Evolutionary conservation across 176 grass and related monocot species (phyloP).

Genomic region (Cocos nucifera): DNA sequence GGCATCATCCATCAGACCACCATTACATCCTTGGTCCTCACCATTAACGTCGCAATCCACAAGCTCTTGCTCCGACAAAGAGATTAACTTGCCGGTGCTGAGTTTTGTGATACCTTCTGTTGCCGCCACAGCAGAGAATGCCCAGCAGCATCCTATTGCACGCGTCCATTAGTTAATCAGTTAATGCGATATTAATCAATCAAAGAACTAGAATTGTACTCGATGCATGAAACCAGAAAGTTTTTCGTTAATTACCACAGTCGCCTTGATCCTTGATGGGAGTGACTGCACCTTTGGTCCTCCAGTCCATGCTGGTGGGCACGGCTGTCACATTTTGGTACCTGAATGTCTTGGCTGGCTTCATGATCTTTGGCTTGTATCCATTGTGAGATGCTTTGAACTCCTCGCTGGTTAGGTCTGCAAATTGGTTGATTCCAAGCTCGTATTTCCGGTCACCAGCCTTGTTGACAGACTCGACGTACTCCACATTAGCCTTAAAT

Average conservation of each 20-base stretch:
- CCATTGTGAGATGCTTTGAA: no score
- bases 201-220: no score
- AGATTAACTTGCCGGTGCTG: slow-evolving; percentile 2
- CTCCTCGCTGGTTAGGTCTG: no score
- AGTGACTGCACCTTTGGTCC: slow-evolving; percentile 29
- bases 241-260: slow-evolving; percentile 2
- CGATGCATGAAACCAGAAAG: no score
- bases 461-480: slow-evolving; percentile 31
- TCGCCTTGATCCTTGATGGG: slow-evolving; percentile 4
- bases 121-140: slow-evolving; percentile 21
- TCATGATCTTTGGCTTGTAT: no score
- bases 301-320: slow-evolving; percentile 31
- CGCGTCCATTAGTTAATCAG: no score
- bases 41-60: slow-evolving; percentile 14
- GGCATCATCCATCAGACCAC: not conserved
- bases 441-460: slow-evolving; percentile 23
- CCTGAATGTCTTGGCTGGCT: slow-evolving; percentile 1
- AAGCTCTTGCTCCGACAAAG: slow-evolving; percentile 21
- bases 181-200: no score
- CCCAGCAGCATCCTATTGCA: slow-evolving; percentile 19
- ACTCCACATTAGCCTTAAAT: slow-evolving; percentile 25
- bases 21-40: not conserved
- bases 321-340: slow-evolving; percentile 13
- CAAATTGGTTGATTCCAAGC: slow-evolving; percentile 37
- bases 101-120: slow-evolving; percentile 13